A percentile compares a stretch with the other conserved stretches of the same genome.
These are phyloP conservation scores for Phytopythium aichiense DNA, from an alignment of 352 stramenopile species.

Conservation along the genomic window DNA sequence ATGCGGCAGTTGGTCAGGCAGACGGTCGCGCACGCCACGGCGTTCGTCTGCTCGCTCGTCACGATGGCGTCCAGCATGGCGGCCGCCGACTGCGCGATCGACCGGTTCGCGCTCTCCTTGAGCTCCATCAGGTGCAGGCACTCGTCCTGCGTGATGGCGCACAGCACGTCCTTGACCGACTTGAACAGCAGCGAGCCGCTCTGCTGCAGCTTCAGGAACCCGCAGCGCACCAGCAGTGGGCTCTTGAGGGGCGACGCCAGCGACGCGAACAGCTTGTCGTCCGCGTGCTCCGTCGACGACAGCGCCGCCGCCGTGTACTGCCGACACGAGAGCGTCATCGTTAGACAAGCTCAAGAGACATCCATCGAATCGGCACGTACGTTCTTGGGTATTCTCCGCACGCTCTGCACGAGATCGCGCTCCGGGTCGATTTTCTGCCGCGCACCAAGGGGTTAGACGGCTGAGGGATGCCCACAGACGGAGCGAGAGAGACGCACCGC, in stretches of 20 bases:
- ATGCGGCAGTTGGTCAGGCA: conserved; percentile 64
- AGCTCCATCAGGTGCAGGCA: conserved; percentile 72
- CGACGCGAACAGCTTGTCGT: conserved; percentile 54
- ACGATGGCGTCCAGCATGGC: conserved; percentile 54
- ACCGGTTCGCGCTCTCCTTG: conserved; percentile 55
- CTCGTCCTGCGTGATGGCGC: conserved; percentile 71
- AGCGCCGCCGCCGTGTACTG: conserved; percentile 72
- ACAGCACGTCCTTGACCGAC: conserved; percentile 73
- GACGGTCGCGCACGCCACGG: conserved; percentile 50
- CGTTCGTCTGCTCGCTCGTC: conserved; percentile 41
- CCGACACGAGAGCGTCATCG: not conserved
- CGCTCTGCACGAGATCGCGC: conserved; percentile 69
- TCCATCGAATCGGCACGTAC: conserved; percentile 23
- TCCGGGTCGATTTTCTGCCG: conserved; percentile 70
- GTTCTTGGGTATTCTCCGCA: conserved; percentile 82
- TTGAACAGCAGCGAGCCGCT: conserved; percentile 59
- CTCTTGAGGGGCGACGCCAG: conserved; percentile 68
- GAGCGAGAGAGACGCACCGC: conserved; percentile 32
- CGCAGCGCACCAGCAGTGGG: conserved; percentile 62
- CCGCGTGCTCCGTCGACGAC: conserved; percentile 42
- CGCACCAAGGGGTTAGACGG: not conserved
- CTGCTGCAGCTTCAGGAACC: conserved; percentile 78
- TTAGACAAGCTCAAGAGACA: not conserved
- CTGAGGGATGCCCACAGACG: not conserved
- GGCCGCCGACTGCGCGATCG: conserved; percentile 50